Base-by-base conservation (phyloP, 2,329 filamentous ascomycete genomes). In the Cercospora zeae-maydis region DNA sequence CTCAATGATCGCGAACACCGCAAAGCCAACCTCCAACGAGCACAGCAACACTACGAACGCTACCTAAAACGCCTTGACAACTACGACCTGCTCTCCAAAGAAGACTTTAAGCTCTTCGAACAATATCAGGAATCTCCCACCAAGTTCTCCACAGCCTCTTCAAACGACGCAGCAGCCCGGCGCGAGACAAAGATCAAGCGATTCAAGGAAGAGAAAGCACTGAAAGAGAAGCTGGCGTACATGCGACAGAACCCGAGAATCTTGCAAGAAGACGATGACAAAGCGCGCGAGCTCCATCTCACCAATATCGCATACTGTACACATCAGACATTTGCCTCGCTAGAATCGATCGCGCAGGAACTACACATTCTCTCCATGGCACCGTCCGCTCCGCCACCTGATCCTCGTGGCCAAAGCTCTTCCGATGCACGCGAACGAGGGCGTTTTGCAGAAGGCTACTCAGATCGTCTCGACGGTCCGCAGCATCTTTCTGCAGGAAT, bases 261-360 rank as follows among this genome's bases (percentile, higher is more conserved):
- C 9, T 77, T 86, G 11, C 86, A 89, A 64, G 86, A 88, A 51
- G 95, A 98, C 71, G 95, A 99, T 61, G 90, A 93, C 70, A 83
- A 88, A n/a, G 84, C 92, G 13, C 87, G 95, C 54, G 84, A 90
- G 65, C 81, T 96, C 31, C 87, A 96, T 72, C 80, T 96, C 30
- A 87, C 92, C 0, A 87, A 91, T 69, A 80, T 96, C 47, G 81
- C 84, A 16, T 87, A 92, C 66, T 86, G 84, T 71, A 84, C 88
- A 2, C 91, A 97, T 76, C 86, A 90, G 74, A 83, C 92, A 4
- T 96, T 98, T 71, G 90, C 95, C 74, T 84, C 88, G 0, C 84
- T 99, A n/a, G 95, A 98, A 76, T 86, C 90, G 16, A 83, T 97
- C 62, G 90, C 89, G 42, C 89, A 91, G 69, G 95, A 99, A 78